These are phyloP conservation scores for Pichia exigua DNA, from an alignment of 805 yeast species.

Conservation along the genomic window DNA sequence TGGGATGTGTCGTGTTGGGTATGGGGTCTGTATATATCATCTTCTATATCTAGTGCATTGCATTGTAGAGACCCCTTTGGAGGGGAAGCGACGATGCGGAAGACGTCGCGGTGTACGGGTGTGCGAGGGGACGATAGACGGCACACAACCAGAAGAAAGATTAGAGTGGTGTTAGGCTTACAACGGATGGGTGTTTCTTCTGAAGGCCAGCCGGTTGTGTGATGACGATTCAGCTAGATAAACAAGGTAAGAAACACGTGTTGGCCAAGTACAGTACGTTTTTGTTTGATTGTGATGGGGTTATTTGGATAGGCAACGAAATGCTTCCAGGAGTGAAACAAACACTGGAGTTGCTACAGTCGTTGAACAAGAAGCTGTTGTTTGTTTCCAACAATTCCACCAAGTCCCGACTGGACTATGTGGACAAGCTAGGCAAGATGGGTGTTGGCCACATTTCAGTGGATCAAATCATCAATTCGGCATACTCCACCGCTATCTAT, in stretches of 20 bases:
- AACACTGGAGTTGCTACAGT: constrained; percentile 54
- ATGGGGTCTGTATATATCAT: neutral
- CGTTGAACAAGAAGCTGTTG: constrained; percentile 54
- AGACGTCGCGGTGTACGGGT: no score
- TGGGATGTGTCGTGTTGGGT: neutral
- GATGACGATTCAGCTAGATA: constrained; percentile 45
- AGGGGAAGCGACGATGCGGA: no score
- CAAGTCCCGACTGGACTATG: constrained; percentile 73
- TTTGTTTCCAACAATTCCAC: constrained; percentile 97
- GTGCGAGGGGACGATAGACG: no score
- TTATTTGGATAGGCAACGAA: constrained; percentile 84
- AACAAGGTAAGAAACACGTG: constrained; percentile 43
- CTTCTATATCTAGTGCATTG: no score
- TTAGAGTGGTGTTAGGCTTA: no score
- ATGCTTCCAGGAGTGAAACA: constrained; percentile 73
- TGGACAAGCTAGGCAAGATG: constrained; percentile 63
- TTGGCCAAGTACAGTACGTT: constrained; percentile 72
- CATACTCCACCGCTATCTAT: constrained; percentile 88
- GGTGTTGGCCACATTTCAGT: constrained; percentile 40
- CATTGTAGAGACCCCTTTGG: no score
- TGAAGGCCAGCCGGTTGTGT: no score
- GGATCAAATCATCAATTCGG: constrained; percentile 76
- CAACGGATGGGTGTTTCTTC: no score
- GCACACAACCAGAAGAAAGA: no score
- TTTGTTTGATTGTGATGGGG: constrained; percentile 96